phyloP scores from a whole-genome alignment of 345 rosid genomes.

The Lepidium didymum region DNA sequence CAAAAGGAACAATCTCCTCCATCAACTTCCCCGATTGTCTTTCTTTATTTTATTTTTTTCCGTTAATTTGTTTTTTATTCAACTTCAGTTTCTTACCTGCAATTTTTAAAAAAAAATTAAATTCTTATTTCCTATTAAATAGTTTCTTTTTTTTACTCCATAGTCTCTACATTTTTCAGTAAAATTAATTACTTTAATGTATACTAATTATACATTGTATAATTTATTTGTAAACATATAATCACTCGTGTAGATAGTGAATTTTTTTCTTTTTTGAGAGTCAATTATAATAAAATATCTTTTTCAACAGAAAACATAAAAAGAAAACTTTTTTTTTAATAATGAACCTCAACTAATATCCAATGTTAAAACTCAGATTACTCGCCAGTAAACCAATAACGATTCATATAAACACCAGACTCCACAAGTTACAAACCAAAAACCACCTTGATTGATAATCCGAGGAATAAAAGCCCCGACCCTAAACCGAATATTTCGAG shows the following conservation, averaged over 20 bases:
- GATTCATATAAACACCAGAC: slow-evolving; percentile 14
- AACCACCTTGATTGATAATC: not conserved
- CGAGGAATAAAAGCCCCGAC: slow-evolving; percentile 1
- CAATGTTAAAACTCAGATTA: slow-evolving; percentile 6
- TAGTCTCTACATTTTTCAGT: no score
- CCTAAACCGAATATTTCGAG: slow-evolving; percentile 5
- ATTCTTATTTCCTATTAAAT: not conserved
- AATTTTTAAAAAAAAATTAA: not conserved
- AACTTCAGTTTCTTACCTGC: not conserved
- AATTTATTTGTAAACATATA: no score
- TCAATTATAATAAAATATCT: no score
- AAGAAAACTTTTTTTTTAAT: not conserved
- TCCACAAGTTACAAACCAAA: slow-evolving; percentile 17
- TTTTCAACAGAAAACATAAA: no score
- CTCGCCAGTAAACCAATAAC: not conserved
- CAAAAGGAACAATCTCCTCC: slow-evolving; percentile 48
- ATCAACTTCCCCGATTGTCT: slow-evolving; percentile 32
- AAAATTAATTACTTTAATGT: no score
- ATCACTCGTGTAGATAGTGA: no score
- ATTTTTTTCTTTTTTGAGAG: no score
- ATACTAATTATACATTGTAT: no score
- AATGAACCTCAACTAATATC: not conserved
- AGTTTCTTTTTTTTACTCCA: not conserved
- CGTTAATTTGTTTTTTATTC: not conserved
- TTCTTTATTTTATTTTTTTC: not conserved